Conservation (phyloP, 139 green algal genomes). For the Astrephomene gubernaculifera region DNA sequence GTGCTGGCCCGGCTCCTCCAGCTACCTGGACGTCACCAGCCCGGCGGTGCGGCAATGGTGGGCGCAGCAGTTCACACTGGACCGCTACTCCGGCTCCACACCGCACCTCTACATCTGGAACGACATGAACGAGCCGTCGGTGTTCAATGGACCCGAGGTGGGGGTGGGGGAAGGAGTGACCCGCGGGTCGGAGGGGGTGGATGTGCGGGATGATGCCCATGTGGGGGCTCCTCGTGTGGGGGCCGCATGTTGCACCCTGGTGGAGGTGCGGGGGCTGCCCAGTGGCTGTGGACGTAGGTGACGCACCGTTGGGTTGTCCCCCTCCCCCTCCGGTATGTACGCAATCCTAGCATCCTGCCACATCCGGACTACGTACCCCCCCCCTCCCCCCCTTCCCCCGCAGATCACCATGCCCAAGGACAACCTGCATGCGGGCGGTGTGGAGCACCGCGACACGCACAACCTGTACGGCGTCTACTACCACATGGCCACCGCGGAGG, state of each 20-base stretch:
- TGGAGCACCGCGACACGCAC: slow-evolving; percentile 97
- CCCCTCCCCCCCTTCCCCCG: not conserved
- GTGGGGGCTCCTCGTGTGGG: too few relatives aligned
- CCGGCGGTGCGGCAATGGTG: slow-evolving; percentile 91
- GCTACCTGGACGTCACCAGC: slow-evolving; percentile 94
- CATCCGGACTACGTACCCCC: too few relatives aligned
- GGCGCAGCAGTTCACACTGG: slow-evolving; percentile 87
- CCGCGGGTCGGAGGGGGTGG: too few relatives aligned
- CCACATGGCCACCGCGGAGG: slow-evolving; percentile 90
- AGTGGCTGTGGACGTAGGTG: too few relatives aligned
- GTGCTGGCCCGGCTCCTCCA: slow-evolving; percentile 95
- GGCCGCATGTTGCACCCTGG: too few relatives aligned
- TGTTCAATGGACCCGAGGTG: slow-evolving; percentile 99
- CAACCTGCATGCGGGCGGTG: slow-evolving; percentile 81
- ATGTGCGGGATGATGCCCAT: too few relatives aligned
- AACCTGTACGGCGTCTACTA: slow-evolving; percentile 96
- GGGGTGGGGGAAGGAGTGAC: not conserved
- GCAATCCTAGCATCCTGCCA: too few relatives aligned
- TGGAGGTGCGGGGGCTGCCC: too few relatives aligned
- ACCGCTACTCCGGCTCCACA: slow-evolving; percentile 88
- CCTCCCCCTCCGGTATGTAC: too few relatives aligned
- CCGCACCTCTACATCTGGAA: slow-evolving; percentile 98
- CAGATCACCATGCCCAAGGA: slow-evolving; percentile 83
- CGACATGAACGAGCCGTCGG: slow-evolving; percentile 99
- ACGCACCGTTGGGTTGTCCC: too few relatives aligned